Conservation (phyloP, 2,329 filamentous ascomycete genomes). For the Fusarium sp. region DNA sequence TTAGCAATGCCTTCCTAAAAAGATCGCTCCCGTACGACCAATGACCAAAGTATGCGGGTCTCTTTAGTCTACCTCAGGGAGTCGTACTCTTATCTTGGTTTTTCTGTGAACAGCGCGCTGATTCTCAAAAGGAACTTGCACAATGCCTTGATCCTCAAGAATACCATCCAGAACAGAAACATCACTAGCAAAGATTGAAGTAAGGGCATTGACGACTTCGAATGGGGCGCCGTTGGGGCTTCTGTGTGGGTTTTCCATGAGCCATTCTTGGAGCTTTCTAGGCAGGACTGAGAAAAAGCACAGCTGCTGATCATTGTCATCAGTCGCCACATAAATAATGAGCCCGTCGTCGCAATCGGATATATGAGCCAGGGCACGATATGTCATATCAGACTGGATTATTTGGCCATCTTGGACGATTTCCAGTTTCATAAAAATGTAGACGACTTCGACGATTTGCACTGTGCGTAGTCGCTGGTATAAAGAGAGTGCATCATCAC, state of each 20-base stretch:
- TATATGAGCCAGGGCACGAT: neutral
- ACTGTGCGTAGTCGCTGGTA: slow-evolving; percentile 18
- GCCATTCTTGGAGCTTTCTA: slow-evolving; percentile 21
- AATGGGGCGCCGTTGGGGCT: neutral
- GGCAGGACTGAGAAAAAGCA: slow-evolving; percentile 20
- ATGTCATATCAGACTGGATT: neutral
- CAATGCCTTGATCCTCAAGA: slow-evolving; percentile 31
- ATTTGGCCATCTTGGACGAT: slow-evolving; percentile 7
- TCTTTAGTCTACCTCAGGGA: neutral
- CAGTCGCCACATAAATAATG: slow-evolving; percentile 14
- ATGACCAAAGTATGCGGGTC: neutral
- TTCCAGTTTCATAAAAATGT: slow-evolving; percentile 1
- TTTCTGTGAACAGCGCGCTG: neutral
- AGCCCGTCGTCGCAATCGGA: neutral
- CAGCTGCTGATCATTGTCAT: neutral
- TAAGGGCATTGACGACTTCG: slow-evolving; percentile 9
- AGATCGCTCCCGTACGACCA: neutral
- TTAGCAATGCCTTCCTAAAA: neutral
- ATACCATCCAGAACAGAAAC: slow-evolving; percentile 5
- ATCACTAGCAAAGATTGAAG: slow-evolving; percentile 16
- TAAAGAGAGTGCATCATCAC: neutral
- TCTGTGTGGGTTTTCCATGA: neutral
- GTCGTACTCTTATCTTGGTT: neutral
- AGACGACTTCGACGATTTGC: slow-evolving; percentile 2
- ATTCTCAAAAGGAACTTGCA: slow-evolving; percentile 23